Evolutionary conservation across 2,329 filamentous ascomycete genomes (phyloP).

Genomic region (Fusarium chaquense): DNA sequence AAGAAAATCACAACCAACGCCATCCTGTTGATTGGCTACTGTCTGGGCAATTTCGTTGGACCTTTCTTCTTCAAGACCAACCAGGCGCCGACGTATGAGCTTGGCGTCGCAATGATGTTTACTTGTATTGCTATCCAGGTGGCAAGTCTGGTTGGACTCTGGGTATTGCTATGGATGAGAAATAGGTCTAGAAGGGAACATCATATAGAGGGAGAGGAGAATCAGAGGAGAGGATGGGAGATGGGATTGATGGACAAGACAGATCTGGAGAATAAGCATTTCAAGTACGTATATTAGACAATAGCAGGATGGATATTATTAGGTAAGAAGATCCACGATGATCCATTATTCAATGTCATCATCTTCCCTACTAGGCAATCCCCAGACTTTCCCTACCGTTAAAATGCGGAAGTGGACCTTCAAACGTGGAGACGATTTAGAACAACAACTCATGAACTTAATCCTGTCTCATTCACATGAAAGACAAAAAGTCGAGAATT

Average conservation of each 20-base stretch:
- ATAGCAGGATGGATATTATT: not conserved
- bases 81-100: constrained; percentile 25
- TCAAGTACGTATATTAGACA: constrained; percentile 31
- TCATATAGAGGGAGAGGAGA: constrained; percentile 1
- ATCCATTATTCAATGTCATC: not conserved
- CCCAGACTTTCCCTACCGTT: not conserved
- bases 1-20: constrained; percentile 60
- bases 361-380: not conserved
- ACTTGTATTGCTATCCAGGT: constrained; percentile 32
- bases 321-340: not conserved
- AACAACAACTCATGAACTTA: not conserved
- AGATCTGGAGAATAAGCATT: constrained; percentile 33
- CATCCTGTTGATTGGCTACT: constrained; percentile 60
- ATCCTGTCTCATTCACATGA: not conserved
- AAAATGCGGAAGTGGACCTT: not conserved
- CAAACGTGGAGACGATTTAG: not conserved
- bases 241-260: constrained; percentile 30
- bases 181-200: constrained; percentile 13
- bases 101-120: constrained; percentile 41
- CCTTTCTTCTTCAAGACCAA: constrained; percentile 55
- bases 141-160: constrained; percentile 10
- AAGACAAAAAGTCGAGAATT: not conserved
- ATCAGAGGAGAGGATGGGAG: constrained; percentile 19
- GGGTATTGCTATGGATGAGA: constrained; percentile 25
- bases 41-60: constrained; percentile 55